These are phyloP conservation scores for Kodamaea sp. DNA, from an alignment of 1,139 yeast species.

Conservation along the genomic window DNA sequence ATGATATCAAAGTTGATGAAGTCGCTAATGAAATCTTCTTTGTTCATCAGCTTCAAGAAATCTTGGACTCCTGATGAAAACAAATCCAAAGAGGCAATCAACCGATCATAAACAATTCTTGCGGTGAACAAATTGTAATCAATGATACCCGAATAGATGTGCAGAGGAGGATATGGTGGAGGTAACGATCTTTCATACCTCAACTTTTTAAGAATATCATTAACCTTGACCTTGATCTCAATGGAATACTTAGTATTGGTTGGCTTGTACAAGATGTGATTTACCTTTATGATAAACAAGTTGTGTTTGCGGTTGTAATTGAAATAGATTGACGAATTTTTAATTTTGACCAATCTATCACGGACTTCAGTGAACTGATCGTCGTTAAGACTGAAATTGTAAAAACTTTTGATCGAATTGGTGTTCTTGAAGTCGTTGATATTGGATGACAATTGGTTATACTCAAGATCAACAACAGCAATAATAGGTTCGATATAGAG, in stretches of 20 bases:
- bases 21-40: conserved; percentile 34
- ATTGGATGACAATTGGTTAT: conserved; percentile 36
- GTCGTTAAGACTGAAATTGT: conserved; percentile 14
- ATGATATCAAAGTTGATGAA: conserved; percentile 30
- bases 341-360: conserved; percentile 16
- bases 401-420: conserved; percentile 28
- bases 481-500: conserved; percentile 44
- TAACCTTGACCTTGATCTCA: conserved; percentile 14
- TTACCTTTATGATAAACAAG: conserved; percentile 30
- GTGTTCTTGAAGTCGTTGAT: conserved; percentile 27
- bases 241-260: conserved; percentile 17
- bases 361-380: conserved; percentile 8
- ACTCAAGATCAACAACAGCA: conserved; percentile 35
- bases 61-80: conserved; percentile 23
- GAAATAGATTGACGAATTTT: conserved; percentile 28
- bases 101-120: conserved; percentile 27
- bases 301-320: conserved; percentile 28
- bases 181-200: conserved; percentile 16
- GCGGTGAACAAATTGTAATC: conserved; percentile 30
- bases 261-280: conserved; percentile 21
- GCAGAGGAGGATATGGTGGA: conserved; percentile 7
- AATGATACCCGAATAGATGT: conserved; percentile 14
- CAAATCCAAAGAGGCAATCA: conserved; percentile 19
- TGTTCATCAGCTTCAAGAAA: conserved; percentile 23
- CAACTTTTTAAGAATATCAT: conserved; percentile 19